Conservation (phyloP, 371 early-diverging fungal genomes). For the Nematocida minor region DNA sequence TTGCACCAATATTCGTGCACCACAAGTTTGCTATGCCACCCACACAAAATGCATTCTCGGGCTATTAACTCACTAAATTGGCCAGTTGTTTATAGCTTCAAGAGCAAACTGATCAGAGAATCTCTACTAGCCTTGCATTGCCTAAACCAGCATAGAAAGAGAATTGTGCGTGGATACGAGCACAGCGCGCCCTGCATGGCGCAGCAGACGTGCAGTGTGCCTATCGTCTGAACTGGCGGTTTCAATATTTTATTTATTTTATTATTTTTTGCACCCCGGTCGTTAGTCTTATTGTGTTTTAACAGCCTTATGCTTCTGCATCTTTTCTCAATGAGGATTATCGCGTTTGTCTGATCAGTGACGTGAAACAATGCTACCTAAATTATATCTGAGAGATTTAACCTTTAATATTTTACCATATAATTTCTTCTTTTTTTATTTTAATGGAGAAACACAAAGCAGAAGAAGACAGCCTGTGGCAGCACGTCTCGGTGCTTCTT, state of each 20-base stretch:
- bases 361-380: conserved; percentile 54
- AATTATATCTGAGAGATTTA: conserved; percentile 37
- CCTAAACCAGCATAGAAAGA: no score
- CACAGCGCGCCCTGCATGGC: neutral
- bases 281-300: neutral
- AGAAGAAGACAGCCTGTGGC: neutral
- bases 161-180: no score
- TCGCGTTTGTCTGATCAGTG: conserved; percentile 52
- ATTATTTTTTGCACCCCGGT: neutral
- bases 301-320: neutral
- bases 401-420: conserved; percentile 21
- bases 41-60: no score
- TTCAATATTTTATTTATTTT: neutral
- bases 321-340: conserved; percentile 35
- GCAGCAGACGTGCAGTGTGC: neutral
- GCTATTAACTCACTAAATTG: no score
- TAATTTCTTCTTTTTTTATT: neutral
- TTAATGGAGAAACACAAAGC: neutral
- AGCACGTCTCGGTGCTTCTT: neutral
- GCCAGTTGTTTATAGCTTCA: no score
- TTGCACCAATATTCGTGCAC: no score
- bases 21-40: no score
- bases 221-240: no score
- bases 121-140: no score
- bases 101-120: no score